Evolutionary conservation across 192 early-diverging fungal species (phyloP).

Genomic region (Umbelopsis sp.): DNA sequence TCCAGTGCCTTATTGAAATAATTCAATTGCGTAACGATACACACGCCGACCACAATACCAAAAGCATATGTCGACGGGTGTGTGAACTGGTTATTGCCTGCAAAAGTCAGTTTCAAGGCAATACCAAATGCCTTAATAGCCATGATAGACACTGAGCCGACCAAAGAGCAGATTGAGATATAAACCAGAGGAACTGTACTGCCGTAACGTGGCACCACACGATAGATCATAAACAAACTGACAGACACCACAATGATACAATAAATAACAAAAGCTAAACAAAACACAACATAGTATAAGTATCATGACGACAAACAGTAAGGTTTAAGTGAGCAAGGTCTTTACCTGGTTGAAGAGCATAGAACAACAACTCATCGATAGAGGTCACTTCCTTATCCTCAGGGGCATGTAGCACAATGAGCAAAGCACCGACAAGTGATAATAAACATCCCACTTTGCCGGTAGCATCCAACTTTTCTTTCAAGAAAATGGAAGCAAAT

Average conservation of each 20-base stretch:
- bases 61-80: constrained; percentile 92
- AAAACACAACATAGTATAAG: not conserved
- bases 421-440: constrained; percentile 85
- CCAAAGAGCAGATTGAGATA: constrained; percentile 93
- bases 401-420: constrained; percentile 87
- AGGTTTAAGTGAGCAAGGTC: not conserved
- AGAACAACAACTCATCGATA: constrained; percentile 82
- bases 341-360: constrained; percentile 76
- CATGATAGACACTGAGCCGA: constrained; percentile 93
- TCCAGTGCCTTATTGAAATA: constrained; percentile 98
- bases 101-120: constrained; percentile 90
- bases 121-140: constrained; percentile 94
- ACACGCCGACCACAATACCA: constrained; percentile 72
- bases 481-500: constrained; percentile 84
- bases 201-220: constrained; percentile 79
- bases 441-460: constrained; percentile 91
- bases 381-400: constrained; percentile 80
- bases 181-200: constrained; percentile 84
- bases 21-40: constrained; percentile 96
- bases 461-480: constrained; percentile 79
- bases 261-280: constrained; percentile 80
- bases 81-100: constrained; percentile 89
- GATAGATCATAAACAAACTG: constrained; percentile 78
- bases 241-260: constrained; percentile 64
- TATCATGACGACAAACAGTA: not conserved